Percentiles rank a stretch among this genome's conserved stretches.
Evolutionary conservation across 345 rosid genomes (phyloP).

Genomic region (Hypericum androsaemum): DNA sequence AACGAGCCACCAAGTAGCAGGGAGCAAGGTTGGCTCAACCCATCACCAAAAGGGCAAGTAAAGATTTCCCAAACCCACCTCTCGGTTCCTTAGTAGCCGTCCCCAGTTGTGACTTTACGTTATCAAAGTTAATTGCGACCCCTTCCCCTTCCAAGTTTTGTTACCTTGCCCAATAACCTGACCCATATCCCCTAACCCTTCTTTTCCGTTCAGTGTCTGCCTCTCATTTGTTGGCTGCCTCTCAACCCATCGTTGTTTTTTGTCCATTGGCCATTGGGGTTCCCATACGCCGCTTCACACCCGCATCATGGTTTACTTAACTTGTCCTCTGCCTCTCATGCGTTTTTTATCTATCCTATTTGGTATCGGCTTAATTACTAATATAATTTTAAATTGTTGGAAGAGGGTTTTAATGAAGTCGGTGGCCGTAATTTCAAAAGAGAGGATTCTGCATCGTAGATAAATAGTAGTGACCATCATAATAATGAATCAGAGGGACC

Average conservation of each 20-base stretch:
- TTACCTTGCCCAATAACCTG: conserved; percentile 5
- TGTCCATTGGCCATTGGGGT: conserved; percentile 36
- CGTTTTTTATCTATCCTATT: not conserved
- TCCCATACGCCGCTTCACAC: conserved; percentile 61
- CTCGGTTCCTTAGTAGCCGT: conserved; percentile 25
- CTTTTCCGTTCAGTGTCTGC: not conserved
- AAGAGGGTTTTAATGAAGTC: not conserved
- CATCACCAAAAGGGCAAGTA: conserved; percentile 33
- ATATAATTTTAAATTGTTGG: not conserved
- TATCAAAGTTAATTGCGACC: conserved; percentile 12
- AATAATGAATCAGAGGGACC: too few relatives aligned
- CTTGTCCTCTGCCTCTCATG: conserved; percentile 19
- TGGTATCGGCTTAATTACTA: not conserved
- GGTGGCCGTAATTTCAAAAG: too few relatives aligned
- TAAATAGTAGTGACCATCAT: too few relatives aligned
- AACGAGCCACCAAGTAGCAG: conserved; percentile 1
- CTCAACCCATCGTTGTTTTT: conserved; percentile 27
- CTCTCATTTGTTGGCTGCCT: not conserved
- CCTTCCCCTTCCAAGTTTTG: conserved; percentile 21
- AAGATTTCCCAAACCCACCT: conserved; percentile 15
- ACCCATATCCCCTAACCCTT: not conserved
- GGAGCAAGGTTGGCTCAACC: conserved; percentile 33
- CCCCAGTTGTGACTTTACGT: conserved; percentile 13
- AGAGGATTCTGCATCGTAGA: too few relatives aligned
- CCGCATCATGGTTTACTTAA: too few relatives aligned